Base-by-base conservation (phyloP, 2,329 filamentous ascomycete genomes). In the Lecanosticta acicola region DNA sequence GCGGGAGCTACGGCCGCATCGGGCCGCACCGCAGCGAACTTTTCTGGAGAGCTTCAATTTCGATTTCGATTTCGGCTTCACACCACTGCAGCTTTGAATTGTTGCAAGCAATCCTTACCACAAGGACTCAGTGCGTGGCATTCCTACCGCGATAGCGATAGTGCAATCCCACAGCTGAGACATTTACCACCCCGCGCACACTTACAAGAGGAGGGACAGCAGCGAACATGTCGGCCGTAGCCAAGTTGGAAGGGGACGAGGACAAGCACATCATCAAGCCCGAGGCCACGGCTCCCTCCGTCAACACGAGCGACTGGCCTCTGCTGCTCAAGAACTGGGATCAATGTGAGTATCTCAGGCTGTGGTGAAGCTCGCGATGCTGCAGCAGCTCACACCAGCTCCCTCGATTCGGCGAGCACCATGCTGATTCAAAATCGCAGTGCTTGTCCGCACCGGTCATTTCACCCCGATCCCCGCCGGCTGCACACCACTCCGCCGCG, bases 391-490 rank as follows among this genome's bases (percentile, higher is more conserved):
- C n/a, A n/a, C n/a, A n/a, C n/a, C n/a, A n/a, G n/a, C n/a, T n/a
- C n/a, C n/a, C n/a, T n/a, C n/a, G n/a, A n/a, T n/a, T n/a, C n/a
- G n/a, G n/a, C n/a, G n/a, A n/a, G n/a, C n/a, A n/a, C n/a, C 11
- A 21, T 14, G 21, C 58, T 52, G 57, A 49, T 42, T 5, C 32
- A 16, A 24, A 17, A 8, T 43, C 39, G 5, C 63, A 91, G 87
- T 97, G 61, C 83, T 93, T 60, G 85, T 96, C 61, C 85, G 91
- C 66, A 96, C 90, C 57, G 88, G 87, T 54, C 91, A 98, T 72
- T 98, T 94, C 73, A 97, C 91, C 26, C 93, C 93, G 45, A 97
- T 97, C 61, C 88, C 91, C 59, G 84, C 87, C 68, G 93, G 93
- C 65, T 94, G 87, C 74, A 83, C 87, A 54, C 93, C 93, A 45